phyloP scores from a whole-genome alignment of 75 land plant genomes.

The Cryptomeria japonica region DNA sequence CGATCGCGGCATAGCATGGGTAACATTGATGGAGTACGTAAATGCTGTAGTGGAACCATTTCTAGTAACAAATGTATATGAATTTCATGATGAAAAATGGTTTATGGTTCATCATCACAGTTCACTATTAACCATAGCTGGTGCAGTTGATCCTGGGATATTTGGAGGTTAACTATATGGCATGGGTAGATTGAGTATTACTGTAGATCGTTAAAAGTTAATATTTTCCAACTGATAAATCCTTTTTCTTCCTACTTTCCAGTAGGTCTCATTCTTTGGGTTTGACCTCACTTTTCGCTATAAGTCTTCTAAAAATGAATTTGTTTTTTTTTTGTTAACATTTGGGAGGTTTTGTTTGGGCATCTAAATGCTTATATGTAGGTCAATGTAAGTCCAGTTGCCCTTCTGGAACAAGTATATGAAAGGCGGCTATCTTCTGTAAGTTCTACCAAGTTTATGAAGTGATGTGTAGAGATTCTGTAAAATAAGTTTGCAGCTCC shows the following conservation, averaged over 20 bases:
- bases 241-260: neutral
- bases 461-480: neutral
- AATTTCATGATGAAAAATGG: constrained; percentile 79
- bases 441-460: neutral
- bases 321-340: neutral
- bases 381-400: neutral
- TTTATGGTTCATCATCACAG: constrained; percentile 84
- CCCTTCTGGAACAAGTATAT: constrained; percentile 5
- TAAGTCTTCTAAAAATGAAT: neutral
- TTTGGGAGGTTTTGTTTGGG: constrained; percentile 10
- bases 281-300: neutral
- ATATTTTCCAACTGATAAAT: constrained; percentile 1
- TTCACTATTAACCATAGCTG: constrained; percentile 37
- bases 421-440: neutral
- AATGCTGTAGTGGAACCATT: constrained; percentile 65
- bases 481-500: neutral
- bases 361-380: neutral
- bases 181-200: neutral
- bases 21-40: constrained; percentile 72
- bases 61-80: constrained; percentile 74
- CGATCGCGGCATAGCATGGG: constrained; percentile 75
- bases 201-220: neutral
- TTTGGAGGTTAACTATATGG: neutral
- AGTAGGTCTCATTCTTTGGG: neutral
- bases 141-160: constrained; percentile 20